Evolutionary conservation across 116 monocot genomes (phyloP).

Genomic region (Dioscorea cayenensis): DNA sequence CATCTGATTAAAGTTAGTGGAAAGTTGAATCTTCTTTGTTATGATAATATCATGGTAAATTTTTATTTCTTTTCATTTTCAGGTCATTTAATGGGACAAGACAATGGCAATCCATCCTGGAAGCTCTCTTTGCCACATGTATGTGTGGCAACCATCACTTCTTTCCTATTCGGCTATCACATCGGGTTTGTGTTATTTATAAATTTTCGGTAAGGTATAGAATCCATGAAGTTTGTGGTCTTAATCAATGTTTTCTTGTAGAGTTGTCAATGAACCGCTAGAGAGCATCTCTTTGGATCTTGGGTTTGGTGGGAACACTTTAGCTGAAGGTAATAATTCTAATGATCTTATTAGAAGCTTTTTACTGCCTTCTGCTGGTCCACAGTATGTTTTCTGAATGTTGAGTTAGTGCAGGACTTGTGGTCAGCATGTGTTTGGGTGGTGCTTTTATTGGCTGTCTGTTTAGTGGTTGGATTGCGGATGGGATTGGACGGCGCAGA

Average conservation of each 20-base stretch:
- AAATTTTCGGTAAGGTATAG: background rate
- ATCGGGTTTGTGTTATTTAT: conserved; percentile 42
- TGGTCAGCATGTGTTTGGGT: conserved; percentile 91
- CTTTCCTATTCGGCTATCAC: conserved; percentile 97
- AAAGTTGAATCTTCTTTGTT: background rate
- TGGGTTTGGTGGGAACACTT: conserved; percentile 75
- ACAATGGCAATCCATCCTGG: conserved; percentile 59
- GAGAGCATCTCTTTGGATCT: conserved; percentile 91
- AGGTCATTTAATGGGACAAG: conserved; percentile 23
- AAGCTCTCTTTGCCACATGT: conserved; percentile 76
- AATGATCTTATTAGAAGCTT: background rate
- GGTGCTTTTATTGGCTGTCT: conserved; percentile 90
- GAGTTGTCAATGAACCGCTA: conserved; percentile 95
- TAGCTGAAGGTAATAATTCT: conserved; percentile 66
- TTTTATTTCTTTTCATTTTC: conserved; percentile 1
- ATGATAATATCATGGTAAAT: background rate
- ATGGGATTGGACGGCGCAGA: conserved; percentile 87
- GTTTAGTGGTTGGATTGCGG: conserved; percentile 90
- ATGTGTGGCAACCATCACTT: conserved; percentile 72
- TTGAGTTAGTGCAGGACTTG: conserved; percentile 60
- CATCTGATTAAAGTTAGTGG: no score
- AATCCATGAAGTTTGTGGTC: background rate
- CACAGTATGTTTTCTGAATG: background rate
- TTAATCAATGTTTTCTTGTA: conserved; percentile 15
- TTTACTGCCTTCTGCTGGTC: background rate